Base-by-base conservation (phyloP, 345 rosid genomes). In the Populus alba region DNA sequence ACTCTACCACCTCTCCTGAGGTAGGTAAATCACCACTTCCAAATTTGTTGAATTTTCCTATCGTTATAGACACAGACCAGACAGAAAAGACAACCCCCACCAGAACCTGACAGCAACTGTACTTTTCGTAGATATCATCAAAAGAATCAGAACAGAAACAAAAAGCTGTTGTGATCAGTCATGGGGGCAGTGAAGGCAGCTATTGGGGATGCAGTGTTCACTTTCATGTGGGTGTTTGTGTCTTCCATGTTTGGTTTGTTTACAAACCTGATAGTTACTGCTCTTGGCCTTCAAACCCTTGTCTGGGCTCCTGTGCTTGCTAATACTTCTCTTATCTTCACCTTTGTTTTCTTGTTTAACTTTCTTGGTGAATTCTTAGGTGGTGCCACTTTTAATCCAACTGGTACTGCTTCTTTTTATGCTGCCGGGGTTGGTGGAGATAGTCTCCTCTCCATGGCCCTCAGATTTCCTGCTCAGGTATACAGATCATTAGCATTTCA, bases 311-410 rank as follows among this genome's bases (percentile, higher is more conserved):
- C 89, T 66, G 5, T 85, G 66, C 78, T 86, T 75, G 89, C 94
- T 53, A 79, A 88, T 68, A 91, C 90, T 12, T 27, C 78, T n/a
- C 78, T 94, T 8, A 78, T 96, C 73, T 96, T 91, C 41, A 83
- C 87, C 69, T 94, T 91, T 75, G 88, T 92, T 57, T 87, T 89
- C 61, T 41, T 90, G 62, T 94, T 94, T 66, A 81, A 69, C 22
- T 75, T 90, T 38, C 87, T 97, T 33, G 97, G 84, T 45, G 86
- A 23, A 0, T 72, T 78, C 53, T 87, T 97, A 17, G 97, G 99
- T 66, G 99, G 99, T 2, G 99, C 99, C 77, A 91, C 93, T 84
- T 97, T 92, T 72, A 97, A 94, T 76, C 98, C 99, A 53, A 89
- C 93, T 6, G 97, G 88, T 17, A 97, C 76, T 71, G 97, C 97